Percentiles rank a stretch among this genome's conserved stretches.
Evolutionary conservation across 257 asterid genomes (phyloP).

Genomic region (Nicotiana tomentosiformis): DNA sequence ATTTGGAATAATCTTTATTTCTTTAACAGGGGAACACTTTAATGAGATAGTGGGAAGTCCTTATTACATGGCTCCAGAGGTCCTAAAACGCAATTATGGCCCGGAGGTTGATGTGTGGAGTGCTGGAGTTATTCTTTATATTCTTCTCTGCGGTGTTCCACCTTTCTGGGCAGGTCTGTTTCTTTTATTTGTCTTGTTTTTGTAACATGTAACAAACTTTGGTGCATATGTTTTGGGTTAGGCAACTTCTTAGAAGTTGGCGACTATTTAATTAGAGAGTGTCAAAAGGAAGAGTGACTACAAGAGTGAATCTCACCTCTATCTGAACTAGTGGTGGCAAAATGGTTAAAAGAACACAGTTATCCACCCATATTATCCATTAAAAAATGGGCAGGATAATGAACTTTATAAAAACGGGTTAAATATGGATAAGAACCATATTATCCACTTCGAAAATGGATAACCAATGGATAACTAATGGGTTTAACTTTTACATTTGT

Average conservation of each 20-base stretch:
- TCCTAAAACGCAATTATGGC: conserved; percentile 62
- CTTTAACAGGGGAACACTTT: conserved; percentile 46
- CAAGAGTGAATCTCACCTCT: neutral
- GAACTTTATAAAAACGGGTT: no score
- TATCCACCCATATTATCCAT: no score
- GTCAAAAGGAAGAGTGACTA: neutral
- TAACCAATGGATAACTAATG: no score
- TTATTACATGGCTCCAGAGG: conserved; percentile 84
- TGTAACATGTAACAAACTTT: neutral
- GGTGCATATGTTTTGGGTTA: neutral
- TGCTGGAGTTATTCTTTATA: conserved; percentile 68
- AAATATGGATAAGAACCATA: no score
- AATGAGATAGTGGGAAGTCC: conserved; percentile 83
- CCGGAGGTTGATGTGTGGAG: conserved; percentile 71
- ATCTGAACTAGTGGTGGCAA: no score
- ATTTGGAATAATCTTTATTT: neutral
- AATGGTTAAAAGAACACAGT: no score
- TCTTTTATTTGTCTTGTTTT: conserved; percentile 8
- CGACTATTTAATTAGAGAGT: neutral
- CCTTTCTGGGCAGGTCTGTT: conserved; percentile 81
- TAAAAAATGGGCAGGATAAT: no score
- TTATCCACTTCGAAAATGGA: no score
- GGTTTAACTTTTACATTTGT: no score
- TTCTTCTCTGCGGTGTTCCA: conserved; percentile 74
- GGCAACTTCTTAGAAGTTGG: neutral